Evolutionary conservation across 306 rosid genomes (phyloP).

Genomic region (Acacia melanoxylon): DNA sequence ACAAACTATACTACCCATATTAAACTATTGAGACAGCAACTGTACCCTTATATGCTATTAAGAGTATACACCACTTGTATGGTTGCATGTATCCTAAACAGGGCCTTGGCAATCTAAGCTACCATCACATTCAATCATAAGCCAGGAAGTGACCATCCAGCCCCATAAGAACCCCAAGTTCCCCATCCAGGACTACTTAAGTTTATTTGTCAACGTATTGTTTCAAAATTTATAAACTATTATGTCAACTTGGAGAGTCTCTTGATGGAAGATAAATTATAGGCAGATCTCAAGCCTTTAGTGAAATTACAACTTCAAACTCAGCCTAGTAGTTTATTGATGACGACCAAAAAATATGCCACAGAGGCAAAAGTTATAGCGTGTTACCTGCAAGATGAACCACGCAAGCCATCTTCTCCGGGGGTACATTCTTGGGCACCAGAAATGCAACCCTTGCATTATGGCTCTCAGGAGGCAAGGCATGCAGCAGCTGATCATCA

Average conservation of each 20-base stretch:
- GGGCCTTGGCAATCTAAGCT: not conserved
- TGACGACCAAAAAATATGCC: not conserved
- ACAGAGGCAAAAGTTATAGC: not conserved
- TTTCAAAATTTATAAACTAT: not conserved
- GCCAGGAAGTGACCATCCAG: not conserved
- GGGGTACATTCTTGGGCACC: constrained; percentile 64
- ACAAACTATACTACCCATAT: constrained; percentile 9
- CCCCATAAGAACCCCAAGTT: not conserved
- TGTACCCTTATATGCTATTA: not conserved
- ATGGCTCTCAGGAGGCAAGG: constrained; percentile 96
- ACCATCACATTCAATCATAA: not conserved
- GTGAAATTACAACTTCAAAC: not conserved
- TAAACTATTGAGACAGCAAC: not conserved
- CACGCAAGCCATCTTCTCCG: constrained; percentile 80
- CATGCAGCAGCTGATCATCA: constrained; percentile 71
- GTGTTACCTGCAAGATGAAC: constrained; percentile 91
- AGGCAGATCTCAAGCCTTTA: not conserved
- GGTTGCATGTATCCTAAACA: not conserved
- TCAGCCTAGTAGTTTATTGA: not conserved
- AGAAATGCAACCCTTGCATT: constrained; percentile 89
- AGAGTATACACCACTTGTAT: not conserved
- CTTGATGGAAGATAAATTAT: not conserved
- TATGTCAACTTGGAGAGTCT: not conserved
- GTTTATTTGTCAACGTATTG: constrained; percentile 11
- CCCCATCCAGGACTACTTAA: not conserved